Evolutionary conservation across 176 grass and related monocot species (phyloP).

Genomic region (Poa annua): DNA sequence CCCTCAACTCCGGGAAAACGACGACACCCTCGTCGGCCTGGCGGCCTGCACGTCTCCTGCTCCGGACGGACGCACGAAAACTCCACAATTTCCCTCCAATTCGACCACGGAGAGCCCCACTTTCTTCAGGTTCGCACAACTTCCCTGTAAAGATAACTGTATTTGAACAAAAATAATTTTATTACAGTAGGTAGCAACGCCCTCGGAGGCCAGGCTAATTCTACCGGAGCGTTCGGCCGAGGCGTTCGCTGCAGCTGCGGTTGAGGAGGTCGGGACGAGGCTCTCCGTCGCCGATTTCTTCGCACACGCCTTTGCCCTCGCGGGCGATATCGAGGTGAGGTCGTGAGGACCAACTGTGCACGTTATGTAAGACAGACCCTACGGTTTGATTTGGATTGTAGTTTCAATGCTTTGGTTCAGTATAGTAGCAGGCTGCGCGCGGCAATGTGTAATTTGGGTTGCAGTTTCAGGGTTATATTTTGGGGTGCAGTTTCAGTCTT

Average conservation of each 20-base stretch:
- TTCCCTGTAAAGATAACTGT: too few relatives aligned
- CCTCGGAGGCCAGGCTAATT: slow-evolving; percentile 47
- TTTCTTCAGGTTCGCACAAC: too few relatives aligned
- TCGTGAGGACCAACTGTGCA: neutral
- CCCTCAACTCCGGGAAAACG: too few relatives aligned
- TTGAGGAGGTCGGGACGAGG: slow-evolving; percentile 18
- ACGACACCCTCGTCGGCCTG: too few relatives aligned
- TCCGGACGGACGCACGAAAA: too few relatives aligned
- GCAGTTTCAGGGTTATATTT: too few relatives aligned
- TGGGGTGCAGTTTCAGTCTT: too few relatives aligned
- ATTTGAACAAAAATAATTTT: too few relatives aligned
- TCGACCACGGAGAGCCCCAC: too few relatives aligned
- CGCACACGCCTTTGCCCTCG: slow-evolving; percentile 61
- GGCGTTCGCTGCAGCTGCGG: neutral
- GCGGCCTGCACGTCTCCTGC: too few relatives aligned
- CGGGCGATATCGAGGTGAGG: slow-evolving; percentile 70
- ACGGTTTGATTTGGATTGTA: neutral
- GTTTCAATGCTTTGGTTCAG: slow-evolving; percentile 3
- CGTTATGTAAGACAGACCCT: neutral
- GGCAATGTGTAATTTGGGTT: too few relatives aligned
- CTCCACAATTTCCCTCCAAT: too few relatives aligned
- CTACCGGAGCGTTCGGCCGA: slow-evolving; percentile 34
- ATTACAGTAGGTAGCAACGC: slow-evolving; percentile 39
- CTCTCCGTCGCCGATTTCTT: slow-evolving; percentile 74
- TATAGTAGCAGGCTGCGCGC: neutral